phyloP scores from a whole-genome alignment of 1,284 basidiomycete species.

The Anthracocystis panici-leucophaei region DNA sequence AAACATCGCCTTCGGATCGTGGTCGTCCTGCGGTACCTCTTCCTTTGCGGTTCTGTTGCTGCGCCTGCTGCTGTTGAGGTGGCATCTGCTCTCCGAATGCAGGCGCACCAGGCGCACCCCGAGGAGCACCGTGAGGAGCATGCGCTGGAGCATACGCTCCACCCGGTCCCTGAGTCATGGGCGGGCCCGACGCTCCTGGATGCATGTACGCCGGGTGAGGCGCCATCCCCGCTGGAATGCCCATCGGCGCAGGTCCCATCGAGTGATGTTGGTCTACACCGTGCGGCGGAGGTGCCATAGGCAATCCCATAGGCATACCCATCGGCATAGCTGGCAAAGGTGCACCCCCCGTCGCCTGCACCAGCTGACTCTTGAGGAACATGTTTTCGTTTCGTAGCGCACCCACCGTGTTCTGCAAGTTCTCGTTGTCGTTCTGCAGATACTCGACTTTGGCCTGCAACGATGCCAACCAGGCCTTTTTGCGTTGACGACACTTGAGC shows the following conservation, averaged over 20 bases:
- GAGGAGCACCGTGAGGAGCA: slow-evolving; percentile 12
- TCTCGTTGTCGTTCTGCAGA: slow-evolving; percentile 90
- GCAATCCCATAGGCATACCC: slow-evolving; percentile 33
- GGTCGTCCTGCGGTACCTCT: slow-evolving; percentile 15
- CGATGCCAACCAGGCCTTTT: slow-evolving; percentile 95
- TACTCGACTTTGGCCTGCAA: slow-evolving; percentile 94
- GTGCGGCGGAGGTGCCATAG: slow-evolving; percentile 34
- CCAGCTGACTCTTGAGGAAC: slow-evolving; percentile 64
- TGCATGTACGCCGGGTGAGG: slow-evolving; percentile 55
- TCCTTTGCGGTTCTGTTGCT: slow-evolving; percentile 1
- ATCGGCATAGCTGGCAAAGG: slow-evolving; percentile 32
- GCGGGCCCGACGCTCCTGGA: slow-evolving; percentile 28
- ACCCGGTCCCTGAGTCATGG: slow-evolving; percentile 29
- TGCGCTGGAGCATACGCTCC: slow-evolving; percentile 36
- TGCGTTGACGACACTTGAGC: slow-evolving; percentile 96
- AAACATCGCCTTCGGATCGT: slow-evolving; percentile 29
- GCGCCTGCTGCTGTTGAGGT: slow-evolving; percentile 5
- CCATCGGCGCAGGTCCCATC: slow-evolving; percentile 35
- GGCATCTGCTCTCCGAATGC: slow-evolving; percentile 12
- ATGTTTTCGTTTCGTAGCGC: slow-evolving; percentile 73
- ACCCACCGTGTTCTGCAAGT: slow-evolving; percentile 76
- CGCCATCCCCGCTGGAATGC: slow-evolving; percentile 33
- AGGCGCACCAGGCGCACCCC: slow-evolving; percentile 8
- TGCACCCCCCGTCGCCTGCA: slow-evolving; percentile 51
- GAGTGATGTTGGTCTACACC: slow-evolving; percentile 29